phyloP scores from a whole-genome alignment of 2,329 filamentous ascomycete genomes.

The Triangularia verruculosa region DNA sequence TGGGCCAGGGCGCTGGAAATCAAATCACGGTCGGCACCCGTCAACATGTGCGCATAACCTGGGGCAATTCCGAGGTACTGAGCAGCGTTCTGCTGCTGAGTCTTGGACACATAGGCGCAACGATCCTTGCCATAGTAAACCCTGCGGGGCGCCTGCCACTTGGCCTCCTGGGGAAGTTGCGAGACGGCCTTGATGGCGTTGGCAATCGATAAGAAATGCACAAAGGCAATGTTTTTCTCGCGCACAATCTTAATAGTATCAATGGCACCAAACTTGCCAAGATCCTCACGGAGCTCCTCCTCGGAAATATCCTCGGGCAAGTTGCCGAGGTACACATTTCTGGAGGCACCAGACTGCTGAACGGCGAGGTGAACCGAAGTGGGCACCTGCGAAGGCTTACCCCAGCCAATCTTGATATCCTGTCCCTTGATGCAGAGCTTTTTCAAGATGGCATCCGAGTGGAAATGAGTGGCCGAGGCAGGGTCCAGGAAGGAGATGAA shows the following conservation, averaged over 20 bases:
- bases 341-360: slow-evolving; percentile 92
- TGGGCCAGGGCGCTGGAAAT: slow-evolving; percentile 96
- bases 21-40: slow-evolving; percentile 90
- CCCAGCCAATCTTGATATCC: slow-evolving; percentile 99
- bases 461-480: slow-evolving; percentile 96
- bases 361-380: slow-evolving; percentile 96
- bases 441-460: slow-evolving; percentile 99
- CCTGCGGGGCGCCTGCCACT: slow-evolving; percentile 92
- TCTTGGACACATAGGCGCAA: slow-evolving; percentile 98
- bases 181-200: slow-evolving; percentile 98
- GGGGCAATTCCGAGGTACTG: slow-evolving; percentile 97
- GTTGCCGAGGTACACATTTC: slow-evolving; percentile 96
- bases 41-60: slow-evolving; percentile 93
- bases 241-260: slow-evolving; percentile 97
- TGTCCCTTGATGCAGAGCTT: slow-evolving; percentile 98
- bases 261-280: slow-evolving; percentile 93
- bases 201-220: slow-evolving; percentile 95
- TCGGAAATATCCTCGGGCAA: slow-evolving; percentile 85
- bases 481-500: slow-evolving; percentile 99
- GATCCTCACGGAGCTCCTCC: slow-evolving; percentile 88
- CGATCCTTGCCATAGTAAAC: slow-evolving; percentile 99
- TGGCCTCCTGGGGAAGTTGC: slow-evolving; percentile 90
- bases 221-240: slow-evolving; percentile 96
- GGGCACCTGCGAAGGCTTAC: slow-evolving; percentile 95
- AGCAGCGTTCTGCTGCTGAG: slow-evolving; percentile 97